Percentiles rank a stretch among this genome's conserved stretches.
phyloP scores from a whole-genome alignment of 306 rosid species.

The Gillenia trifoliata region DNA sequence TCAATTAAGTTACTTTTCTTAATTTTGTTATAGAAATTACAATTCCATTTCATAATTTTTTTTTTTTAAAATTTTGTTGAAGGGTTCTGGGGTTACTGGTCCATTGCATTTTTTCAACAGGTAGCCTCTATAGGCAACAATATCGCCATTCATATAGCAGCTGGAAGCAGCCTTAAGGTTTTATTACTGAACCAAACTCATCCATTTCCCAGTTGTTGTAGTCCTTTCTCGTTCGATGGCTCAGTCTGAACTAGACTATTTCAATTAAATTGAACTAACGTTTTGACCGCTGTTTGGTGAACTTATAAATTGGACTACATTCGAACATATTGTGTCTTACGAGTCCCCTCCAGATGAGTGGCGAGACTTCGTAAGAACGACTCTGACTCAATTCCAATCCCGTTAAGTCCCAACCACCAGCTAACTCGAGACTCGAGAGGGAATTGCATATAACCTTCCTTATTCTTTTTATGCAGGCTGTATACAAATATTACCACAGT shows the following conservation, averaged over 20 bases:
- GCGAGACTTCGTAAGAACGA: too few species aligned
- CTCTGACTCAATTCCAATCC: too few species aligned
- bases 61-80: constrained; percentile 4
- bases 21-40: background rate
- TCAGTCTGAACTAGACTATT: background rate
- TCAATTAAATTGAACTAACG: too few species aligned
- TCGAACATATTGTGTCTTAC: too few species aligned
- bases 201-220: background rate
- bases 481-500: constrained; percentile 49
- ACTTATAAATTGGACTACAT: too few species aligned
- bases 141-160: constrained; percentile 79
- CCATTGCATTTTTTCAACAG: constrained; percentile 68
- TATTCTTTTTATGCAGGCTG: constrained; percentile 35
- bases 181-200: background rate
- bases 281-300: too few species aligned
- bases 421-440: too few species aligned
- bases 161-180: constrained; percentile 27
- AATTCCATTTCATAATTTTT: background rate
- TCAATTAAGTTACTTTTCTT: background rate
- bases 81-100: constrained; percentile 79
- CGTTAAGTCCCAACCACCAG: too few species aligned
- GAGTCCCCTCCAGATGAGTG: too few species aligned
- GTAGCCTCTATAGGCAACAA: constrained; percentile 77
- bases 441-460: background rate
- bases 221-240: background rate